Evolutionary conservation across 2,329 filamentous ascomycete species (phyloP), one percentile per base, ranked within the genome.

Genomic region (Xylaria digitata): DNA sequence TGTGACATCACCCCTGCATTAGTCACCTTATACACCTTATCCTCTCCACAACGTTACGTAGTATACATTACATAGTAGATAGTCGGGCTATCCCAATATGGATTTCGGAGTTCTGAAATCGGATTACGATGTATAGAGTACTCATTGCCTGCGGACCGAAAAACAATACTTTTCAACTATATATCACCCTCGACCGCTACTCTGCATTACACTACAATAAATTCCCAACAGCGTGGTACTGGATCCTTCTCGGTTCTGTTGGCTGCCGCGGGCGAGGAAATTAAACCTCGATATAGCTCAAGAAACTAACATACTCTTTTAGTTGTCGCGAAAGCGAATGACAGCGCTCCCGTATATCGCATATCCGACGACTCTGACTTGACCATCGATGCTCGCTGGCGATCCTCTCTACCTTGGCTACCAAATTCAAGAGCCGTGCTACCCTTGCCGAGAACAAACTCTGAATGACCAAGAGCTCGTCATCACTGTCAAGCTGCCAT

Each of bases 401-500:
- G 42, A 54, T 40, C 34, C 52, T 54, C 9, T 54, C 52, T 42
- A 54, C 19, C 19, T 19, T 54, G 32, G 34, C 21, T 40, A 54
- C 21, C 19, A 55, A 23, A 32, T 43, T 30, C 37, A 26, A 43
- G 8, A 55, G 53, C 34, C 37, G 37, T 21, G 23, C 19, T 8
- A 55, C 53, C 37, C 53, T 55, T 19, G 53, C 21, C 34, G 37
- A 55, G 11, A 55, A 55, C 7, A 55, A 6, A 43, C 53, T 26
- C 21, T 55, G 53, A n/a, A 55, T 55, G 21, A 55, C 53, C 7
- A 37, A 43, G 15, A 43, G 21, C 42, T 43, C 37, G 6, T 55
- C 53, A 13, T 55, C 37, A 6, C 37, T 55, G 30, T 55, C 53
- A 17, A 55, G 37, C 52, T 55, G 52, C 52, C 52, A 55, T 13